Percentiles rank a stretch among this genome's conserved stretches.
Evolutionary conservation across 2,329 filamentous ascomycete species (phyloP).

Genomic region (Neopestalotiopsis rosae): DNA sequence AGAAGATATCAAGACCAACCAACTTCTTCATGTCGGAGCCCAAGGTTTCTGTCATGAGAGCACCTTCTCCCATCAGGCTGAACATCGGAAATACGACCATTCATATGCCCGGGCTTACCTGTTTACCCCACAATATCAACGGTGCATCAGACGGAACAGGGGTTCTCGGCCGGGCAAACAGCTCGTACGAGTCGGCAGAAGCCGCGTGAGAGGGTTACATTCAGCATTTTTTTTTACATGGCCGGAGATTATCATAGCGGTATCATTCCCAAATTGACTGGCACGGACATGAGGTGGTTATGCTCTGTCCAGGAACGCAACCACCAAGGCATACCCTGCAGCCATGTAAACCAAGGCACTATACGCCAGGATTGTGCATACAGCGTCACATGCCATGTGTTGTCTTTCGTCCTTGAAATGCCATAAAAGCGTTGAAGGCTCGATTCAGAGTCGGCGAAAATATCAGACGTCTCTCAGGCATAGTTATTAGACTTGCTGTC

Average conservation of each 20-base stretch:
- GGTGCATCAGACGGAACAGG: neutral
- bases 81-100: neutral
- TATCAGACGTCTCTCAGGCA: neutral
- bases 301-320: neutral
- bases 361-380: neutral
- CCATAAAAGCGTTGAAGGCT: no score
- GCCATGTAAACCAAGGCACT: neutral
- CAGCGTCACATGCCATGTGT: neutral
- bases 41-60: neutral
- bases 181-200: conserved; percentile 5
- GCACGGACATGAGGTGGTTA: neutral
- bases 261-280: neutral
- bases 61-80: no score
- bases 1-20: no score
- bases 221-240: no score
- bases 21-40: no score
- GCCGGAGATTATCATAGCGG: neutral
- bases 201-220: neutral
- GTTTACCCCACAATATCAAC: neutral
- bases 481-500: neutral
- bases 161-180: neutral
- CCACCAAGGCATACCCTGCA: neutral
- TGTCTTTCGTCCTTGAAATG: neutral
- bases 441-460: neutral
- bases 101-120: neutral